phyloP scores from a whole-genome alignment of 2,329 filamentous ascomycete species.

The Colletotrichum graminicola region DNA sequence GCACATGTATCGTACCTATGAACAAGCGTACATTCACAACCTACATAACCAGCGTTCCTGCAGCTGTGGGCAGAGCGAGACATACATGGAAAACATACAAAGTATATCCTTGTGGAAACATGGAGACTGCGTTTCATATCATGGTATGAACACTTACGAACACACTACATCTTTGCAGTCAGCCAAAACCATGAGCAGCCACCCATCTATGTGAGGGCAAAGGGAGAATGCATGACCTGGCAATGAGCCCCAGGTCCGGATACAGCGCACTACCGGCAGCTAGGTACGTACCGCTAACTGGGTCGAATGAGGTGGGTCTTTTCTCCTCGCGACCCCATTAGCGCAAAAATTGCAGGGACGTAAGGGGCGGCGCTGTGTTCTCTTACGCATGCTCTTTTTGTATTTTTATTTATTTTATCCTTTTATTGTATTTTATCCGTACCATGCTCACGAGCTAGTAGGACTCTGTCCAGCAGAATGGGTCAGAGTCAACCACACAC shows the following conservation, averaged over 20 bases:
- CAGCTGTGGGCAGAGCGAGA: slow-evolving; percentile 21
- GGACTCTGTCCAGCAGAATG: neutral
- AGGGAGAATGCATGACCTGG: slow-evolving; percentile 24
- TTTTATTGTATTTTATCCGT: neutral
- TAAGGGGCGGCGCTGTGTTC: slow-evolving; percentile 21
- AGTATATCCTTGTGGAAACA: no score
- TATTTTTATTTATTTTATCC: slow-evolving; percentile 1
- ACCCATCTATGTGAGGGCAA: neutral
- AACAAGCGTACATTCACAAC: neutral
- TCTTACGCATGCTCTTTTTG: slow-evolving; percentile 18
- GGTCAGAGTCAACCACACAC: slow-evolving; percentile 2
- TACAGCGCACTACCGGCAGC: no score
- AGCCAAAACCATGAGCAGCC: slow-evolving; percentile 1
- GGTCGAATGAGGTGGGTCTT: slow-evolving; percentile 23
- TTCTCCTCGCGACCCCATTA: slow-evolving; percentile 24
- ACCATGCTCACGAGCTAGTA: no score
- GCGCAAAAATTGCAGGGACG: slow-evolving; percentile 34
- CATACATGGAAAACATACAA: neutral
- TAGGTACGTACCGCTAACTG: slow-evolving; percentile 12
- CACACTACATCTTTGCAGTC: neutral
- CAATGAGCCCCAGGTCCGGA: slow-evolving; percentile 15
- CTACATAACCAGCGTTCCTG: slow-evolving; percentile 20
- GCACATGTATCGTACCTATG: no score
- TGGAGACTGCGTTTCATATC: no score
- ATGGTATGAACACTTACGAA: neutral